These are phyloP conservation scores for Adansonia digitata DNA, from an alignment of 345 rosid genomes.

Conservation along the genomic window DNA sequence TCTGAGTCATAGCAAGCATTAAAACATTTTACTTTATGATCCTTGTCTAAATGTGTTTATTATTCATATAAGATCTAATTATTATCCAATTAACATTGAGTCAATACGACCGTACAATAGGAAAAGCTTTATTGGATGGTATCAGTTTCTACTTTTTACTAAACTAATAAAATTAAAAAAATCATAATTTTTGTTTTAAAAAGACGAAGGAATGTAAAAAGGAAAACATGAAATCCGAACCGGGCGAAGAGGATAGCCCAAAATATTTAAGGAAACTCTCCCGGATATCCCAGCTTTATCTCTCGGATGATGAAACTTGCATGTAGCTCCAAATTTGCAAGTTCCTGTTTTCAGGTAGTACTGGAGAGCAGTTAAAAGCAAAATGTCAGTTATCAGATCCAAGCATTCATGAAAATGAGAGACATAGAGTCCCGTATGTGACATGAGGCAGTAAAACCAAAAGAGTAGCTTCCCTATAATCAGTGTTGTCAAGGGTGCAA, in stretches of 20 bases:
- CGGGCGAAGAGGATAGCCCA: constrained; percentile 92
- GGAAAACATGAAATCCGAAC: constrained; percentile 37
- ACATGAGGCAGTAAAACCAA: neutral
- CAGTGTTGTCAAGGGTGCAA: no score
- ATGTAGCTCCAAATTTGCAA: constrained; percentile 99
- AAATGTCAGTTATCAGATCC: constrained; percentile 14
- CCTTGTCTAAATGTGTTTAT: neutral
- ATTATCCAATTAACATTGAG: neutral
- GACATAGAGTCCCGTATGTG: neutral
- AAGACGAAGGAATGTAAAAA: neutral
- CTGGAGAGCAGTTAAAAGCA: constrained; percentile 41
- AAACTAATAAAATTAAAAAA: neutral
- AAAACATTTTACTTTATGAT: neutral
- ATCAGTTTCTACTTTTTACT: neutral
- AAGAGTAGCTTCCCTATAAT: neutral
- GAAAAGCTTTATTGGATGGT: neutral
- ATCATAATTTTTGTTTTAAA: neutral
- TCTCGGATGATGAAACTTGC: constrained; percentile 99
- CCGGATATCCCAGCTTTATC: constrained; percentile 94
- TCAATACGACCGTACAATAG: neutral
- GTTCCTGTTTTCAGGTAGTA: constrained; percentile 96
- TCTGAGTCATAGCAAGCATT: neutral
- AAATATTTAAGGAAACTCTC: constrained; percentile 76
- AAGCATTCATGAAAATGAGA: constrained; percentile 1
- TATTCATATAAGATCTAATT: neutral